A percentile compares a stretch with the other conserved stretches of the same genome.
Conservation (phyloP, 169 alveolate species). For the Plasmodium fragile region DNA sequence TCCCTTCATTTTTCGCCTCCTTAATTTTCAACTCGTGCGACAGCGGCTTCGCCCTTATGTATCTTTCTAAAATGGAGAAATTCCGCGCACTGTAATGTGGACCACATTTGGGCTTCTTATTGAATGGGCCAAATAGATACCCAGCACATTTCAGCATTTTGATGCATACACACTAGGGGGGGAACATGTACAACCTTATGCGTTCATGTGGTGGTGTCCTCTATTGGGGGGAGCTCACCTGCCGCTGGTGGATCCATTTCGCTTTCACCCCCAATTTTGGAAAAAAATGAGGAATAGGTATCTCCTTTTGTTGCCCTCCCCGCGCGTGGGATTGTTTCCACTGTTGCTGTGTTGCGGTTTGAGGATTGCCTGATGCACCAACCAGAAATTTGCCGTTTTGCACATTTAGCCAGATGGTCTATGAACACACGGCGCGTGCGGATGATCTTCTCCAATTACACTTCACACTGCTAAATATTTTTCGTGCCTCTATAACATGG, state of each 20-base stretch:
- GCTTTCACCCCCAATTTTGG: neutral
- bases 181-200: neutral
- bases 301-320: neutral
- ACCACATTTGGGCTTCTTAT: neutral
- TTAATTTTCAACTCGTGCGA: conserved; percentile 53
- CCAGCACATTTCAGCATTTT: conserved; percentile 1
- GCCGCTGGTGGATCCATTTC: neutral
- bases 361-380: neutral
- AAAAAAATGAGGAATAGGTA: neutral
- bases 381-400: neutral
- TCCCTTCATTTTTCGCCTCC: conserved; percentile 10
- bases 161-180: neutral
- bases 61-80: conserved; percentile 70
- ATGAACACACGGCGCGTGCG: neutral
- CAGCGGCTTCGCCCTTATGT: conserved; percentile 72
- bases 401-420: neutral
- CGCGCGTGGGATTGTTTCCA: neutral
- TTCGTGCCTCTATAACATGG: neutral
- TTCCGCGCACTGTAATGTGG: conserved; percentile 1
- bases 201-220: neutral
- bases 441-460: neutral
- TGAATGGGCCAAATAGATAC: neutral
- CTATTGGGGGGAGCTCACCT: neutral
- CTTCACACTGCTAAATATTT: neutral
- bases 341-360: neutral